phyloP scores from a whole-genome alignment of 2,329 filamentous ascomycete species.

The Hypoxylon sp. region DNA sequence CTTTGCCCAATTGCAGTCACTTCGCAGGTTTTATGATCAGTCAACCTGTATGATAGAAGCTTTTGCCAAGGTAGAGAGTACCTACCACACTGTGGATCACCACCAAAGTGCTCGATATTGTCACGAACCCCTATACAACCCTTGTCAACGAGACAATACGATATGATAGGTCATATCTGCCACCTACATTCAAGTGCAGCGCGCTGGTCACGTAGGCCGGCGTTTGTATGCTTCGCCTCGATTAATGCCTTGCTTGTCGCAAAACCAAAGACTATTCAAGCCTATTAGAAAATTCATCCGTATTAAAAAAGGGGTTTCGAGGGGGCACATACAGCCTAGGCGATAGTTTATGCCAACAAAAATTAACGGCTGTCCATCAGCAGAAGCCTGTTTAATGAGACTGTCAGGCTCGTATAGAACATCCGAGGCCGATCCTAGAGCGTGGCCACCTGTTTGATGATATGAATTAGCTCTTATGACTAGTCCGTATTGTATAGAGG shows the following conservation, averaged over 20 bases:
- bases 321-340: conserved; percentile 40
- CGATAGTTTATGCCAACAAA: conserved; percentile 50
- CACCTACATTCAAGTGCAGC: conserved; percentile 53
- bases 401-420: conserved; percentile 47
- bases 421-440: conserved; percentile 48
- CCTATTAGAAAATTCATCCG: neutral
- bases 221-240: conserved; percentile 49
- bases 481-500: too few species aligned
- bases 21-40: conserved; percentile 9
- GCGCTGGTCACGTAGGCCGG: conserved; percentile 54
- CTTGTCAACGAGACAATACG: neutral
- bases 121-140: conserved; percentile 35
- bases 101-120: conserved; percentile 42
- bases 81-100: conserved; percentile 34
- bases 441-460: conserved; percentile 43
- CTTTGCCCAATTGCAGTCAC: conserved; percentile 54
- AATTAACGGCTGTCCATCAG: conserved; percentile 44
- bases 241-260: conserved; percentile 46
- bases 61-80: neutral
- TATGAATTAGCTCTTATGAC: neutral
- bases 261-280: conserved; percentile 47
- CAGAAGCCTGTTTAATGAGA: conserved; percentile 43
- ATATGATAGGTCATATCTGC: neutral
- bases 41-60: too few species aligned
- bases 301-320: neutral